Base-by-base conservation (phyloP, 768 basidiomycete genomes). In the Coprinopsis cinerea region DNA sequence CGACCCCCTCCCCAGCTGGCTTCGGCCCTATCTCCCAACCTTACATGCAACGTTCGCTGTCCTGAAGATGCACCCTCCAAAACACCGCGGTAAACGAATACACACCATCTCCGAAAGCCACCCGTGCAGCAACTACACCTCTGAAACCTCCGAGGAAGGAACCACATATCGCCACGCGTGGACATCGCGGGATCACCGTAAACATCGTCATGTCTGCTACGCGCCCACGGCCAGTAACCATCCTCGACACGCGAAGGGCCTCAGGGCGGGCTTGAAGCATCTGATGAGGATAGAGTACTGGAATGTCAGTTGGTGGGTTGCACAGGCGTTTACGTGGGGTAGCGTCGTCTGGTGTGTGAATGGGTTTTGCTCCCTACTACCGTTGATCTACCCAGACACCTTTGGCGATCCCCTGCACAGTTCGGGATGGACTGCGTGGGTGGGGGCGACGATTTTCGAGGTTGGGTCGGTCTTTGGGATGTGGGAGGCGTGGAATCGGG, bases 391-490 rank as follows among this genome's bases (percentile, higher is more conserved):
- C 53, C 51, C 62, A 58, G 50, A 51, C 7, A 55, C 64, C 25
- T 59, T 65, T 25, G 35, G 61, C 42, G 58, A 62, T 44, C 60
- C 61, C 2, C 62, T 60, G 1, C 63, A 72, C 4, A 69, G 57
- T 41, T 49, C 66, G 2, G 73, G 76, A 9, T 76, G 75, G 61
- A 68, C 72, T 2, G 79, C 77, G 0, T 83, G 77, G 59, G 52
- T 77, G 1, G 82, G 82, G 1, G 81, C 79, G 1, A 76, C 78
- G 2, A 65, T 80, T n/a, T 84, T 84, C 67, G 76, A 77, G 51
- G 48, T 79, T 44, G 81, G 81, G 11, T 69, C 76, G 1, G 67
- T 79, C 24, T 64, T 77, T 20, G 75, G 75, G 42, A 68, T 81
- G 20, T 68, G 75, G 57, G 81, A 82, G 55, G 79, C 77, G 1